Conservation (phyloP, 257 asterid species). For the Solanum chaucha region DNA sequence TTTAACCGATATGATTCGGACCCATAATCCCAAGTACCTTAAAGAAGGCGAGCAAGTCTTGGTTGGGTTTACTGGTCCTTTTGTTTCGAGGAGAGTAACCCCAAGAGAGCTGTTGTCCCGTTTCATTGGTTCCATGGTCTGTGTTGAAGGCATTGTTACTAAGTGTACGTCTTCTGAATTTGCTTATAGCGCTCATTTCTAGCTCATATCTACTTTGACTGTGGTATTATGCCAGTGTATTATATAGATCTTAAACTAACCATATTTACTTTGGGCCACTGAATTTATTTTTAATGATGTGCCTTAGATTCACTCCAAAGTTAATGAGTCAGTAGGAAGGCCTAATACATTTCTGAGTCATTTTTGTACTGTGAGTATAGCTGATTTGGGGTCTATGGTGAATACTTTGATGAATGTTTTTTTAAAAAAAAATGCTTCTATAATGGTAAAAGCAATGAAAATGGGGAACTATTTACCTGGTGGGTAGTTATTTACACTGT, state of each 20-base stretch:
- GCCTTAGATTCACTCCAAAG: neutral
- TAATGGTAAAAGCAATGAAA: neutral
- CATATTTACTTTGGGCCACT: neutral
- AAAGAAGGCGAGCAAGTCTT: conserved; percentile 87
- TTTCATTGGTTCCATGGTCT: conserved; percentile 89
- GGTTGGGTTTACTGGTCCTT: conserved; percentile 93
- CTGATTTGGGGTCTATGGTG: neutral
- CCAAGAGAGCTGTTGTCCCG: conserved; percentile 91
- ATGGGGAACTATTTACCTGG: neutral
- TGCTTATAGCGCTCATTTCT: neutral
- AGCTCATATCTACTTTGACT: neutral
- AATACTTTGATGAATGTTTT: neutral
- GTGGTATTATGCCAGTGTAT: neutral
- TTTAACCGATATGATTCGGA: conserved; percentile 59
- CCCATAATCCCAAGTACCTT: conserved; percentile 63
- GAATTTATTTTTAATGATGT: neutral
- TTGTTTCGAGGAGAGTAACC: conserved; percentile 87
- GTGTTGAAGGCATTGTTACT: conserved; percentile 89
- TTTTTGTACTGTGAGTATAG: neutral
- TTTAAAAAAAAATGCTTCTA: neutral
- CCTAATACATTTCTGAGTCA: neutral
- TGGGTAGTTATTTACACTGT: neutral
- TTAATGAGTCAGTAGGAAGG: neutral
- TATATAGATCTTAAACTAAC: neutral
- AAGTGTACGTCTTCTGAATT: conserved; percentile 43